Percentiles rank a stretch among this genome's conserved stretches.
phyloP scores from a whole-genome alignment of 352 stramenopile species.

The Thalassiosira mediterranea region DNA sequence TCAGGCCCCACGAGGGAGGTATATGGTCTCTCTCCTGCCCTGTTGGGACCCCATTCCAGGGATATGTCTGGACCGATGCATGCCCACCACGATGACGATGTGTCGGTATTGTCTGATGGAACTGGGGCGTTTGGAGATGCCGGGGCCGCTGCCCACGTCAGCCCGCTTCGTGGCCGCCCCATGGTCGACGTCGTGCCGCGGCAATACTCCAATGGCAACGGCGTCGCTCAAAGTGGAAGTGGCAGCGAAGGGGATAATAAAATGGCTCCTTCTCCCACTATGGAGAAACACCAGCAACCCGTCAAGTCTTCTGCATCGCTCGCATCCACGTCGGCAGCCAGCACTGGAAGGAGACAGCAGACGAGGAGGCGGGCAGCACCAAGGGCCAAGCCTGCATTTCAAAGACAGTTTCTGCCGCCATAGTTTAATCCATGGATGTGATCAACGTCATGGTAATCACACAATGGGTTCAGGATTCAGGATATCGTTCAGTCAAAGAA shows the following conservation, averaged over 20 bases:
- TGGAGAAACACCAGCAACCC: background rate
- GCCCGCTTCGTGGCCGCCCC: constrained; percentile 4
- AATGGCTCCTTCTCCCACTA: background rate
- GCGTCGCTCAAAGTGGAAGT: background rate
- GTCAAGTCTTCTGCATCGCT: background rate
- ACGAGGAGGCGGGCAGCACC: constrained; percentile 2
- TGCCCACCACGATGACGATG: constrained; percentile 28
- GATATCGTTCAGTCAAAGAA: too few relatives aligned
- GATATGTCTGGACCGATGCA: constrained; percentile 8
- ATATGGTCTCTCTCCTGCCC: background rate
- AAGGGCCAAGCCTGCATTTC: constrained; percentile 41
- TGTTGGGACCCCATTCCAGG: background rate
- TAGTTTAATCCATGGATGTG: too few relatives aligned
- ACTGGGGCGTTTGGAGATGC: constrained; percentile 8
- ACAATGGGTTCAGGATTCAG: too few relatives aligned
- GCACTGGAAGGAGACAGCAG: background rate
- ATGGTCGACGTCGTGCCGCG: constrained; percentile 30
- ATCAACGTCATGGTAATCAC: too few relatives aligned
- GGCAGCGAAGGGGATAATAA: background rate
- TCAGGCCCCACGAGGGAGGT: background rate
- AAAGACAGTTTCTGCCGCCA: constrained; percentile 39
- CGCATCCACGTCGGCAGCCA: constrained; percentile 6
- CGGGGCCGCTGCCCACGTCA: background rate
- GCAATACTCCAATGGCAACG: constrained; percentile 1
- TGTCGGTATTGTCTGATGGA: constrained; percentile 40